Evolutionary conservation across 2,329 filamentous ascomycete genomes (phyloP), one percentile per base, ranked within the genome.

Genomic region (Alternaria triticina): DNA sequence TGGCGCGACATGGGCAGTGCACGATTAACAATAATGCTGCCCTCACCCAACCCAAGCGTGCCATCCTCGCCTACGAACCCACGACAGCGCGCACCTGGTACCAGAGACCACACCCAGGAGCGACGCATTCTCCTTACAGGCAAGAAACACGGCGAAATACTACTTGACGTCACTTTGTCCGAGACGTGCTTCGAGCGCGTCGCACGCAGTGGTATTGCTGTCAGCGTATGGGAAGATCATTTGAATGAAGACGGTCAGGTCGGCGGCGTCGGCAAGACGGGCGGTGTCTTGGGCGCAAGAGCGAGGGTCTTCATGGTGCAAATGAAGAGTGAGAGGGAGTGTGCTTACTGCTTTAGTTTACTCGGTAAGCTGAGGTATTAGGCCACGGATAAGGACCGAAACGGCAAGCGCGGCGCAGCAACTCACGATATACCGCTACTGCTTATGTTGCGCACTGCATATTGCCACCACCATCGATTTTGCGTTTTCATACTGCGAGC

Each of bases 1-100:
- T 99, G 96, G 96, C 90, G 93, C 65, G 94, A 98, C 77, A 89
- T 94, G 83, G 95, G 96, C 68, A 90, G 92, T 70, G 96, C 94
- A 64, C 86, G 89, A 40, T 83, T 99, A 63, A 93, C 91, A 15
- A 93, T 99, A 73, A 89, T 94, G 77, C 88, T 89, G 17, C 92
- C 93, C n/a, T 78, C 70, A 64, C 79, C 80, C n/a, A 72, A 69
- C 55, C 91, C 93, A n/a, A 79, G 71, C 70, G 77, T 79, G 17
- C 75, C 69, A 49, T 77, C 43, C 57, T 76, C 66, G 45, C 72
- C 59, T 20, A 70, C 64, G 54, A 72, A 66, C 63, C 73, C 67
- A 55, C 70, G 75, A 10, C 74, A 76, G 61, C 73, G 73, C 58
- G 77, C 71, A 6, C 79, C 81, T 6, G 80, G 80, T 8, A 73